Evolutionary conservation across 108 stramenopile species (phyloP).

Genomic region (Thalassiosira profunda): DNA sequence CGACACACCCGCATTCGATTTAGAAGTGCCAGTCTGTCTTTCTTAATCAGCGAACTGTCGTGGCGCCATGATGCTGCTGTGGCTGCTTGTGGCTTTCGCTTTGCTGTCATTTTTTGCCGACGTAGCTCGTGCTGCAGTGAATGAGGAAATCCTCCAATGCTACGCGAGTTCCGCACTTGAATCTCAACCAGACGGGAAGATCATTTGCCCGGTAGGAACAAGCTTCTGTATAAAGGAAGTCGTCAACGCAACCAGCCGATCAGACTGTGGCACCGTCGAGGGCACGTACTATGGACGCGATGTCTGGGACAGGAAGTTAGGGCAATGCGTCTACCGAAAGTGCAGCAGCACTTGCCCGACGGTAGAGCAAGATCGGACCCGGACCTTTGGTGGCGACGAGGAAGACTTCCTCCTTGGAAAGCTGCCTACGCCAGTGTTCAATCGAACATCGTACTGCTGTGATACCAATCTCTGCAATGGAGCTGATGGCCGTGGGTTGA

Average conservation of each 20-base stretch:
- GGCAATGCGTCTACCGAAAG: constrained; percentile 44
- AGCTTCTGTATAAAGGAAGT: constrained; percentile 30
- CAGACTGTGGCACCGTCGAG: constrained; percentile 28
- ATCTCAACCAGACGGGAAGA: constrained; percentile 31
- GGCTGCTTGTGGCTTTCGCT: no score
- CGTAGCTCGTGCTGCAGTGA: no score
- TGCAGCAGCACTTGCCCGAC: constrained; percentile 25
- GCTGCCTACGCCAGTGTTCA: constrained; percentile 2
- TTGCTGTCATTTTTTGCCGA: no score
- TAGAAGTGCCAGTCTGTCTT: no score
- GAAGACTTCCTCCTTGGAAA: constrained; percentile 4
- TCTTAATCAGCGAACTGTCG: no score
- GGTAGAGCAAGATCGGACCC: constrained; percentile 13
- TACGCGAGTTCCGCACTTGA: constrained; percentile 27
- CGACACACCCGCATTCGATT: no score
- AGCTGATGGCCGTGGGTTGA: not conserved
- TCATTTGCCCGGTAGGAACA: constrained; percentile 28
- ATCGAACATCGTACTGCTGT: constrained; percentile 39
- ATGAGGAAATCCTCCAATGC: constrained; percentile 32
- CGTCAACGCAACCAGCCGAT: constrained; percentile 20
- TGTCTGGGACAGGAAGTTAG: constrained; percentile 34
- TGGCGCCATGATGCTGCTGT: no score
- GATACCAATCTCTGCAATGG: constrained; percentile 29
- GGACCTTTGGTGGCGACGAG: constrained; percentile 16
- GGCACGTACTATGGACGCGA: constrained; percentile 30